Percentiles rank a stretch among this genome's conserved stretches.
Evolutionary conservation across 2,329 filamentous ascomycete genomes (phyloP).

Genomic region (Fusarium globosum): DNA sequence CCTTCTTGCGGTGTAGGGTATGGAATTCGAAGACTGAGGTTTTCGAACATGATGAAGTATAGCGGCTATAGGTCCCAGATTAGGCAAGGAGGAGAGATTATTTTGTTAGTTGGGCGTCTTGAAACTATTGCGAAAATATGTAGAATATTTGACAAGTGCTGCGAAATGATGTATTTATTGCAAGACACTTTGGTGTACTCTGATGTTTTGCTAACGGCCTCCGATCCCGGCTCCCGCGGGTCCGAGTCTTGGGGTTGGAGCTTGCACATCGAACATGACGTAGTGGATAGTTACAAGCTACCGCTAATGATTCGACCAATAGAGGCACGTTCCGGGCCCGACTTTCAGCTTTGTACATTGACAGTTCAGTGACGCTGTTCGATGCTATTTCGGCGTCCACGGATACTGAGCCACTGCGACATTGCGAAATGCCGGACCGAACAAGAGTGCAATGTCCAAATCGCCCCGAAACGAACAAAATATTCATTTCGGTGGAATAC

Average conservation of each 20-base stretch:
- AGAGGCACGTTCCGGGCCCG: background rate
- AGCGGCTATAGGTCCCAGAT: fast-evolving
- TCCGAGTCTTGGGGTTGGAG: fast-evolving
- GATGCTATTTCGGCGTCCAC: too few relatives aligned
- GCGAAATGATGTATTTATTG: background rate
- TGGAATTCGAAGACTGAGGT: background rate
- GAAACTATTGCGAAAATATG: background rate
- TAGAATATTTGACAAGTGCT: fast-evolving
- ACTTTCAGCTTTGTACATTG: background rate
- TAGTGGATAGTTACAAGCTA: background rate
- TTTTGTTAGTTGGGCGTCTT: too few relatives aligned
- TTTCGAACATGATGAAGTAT: background rate
- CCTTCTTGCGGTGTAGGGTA: background rate
- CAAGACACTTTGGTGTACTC: fast-evolving
- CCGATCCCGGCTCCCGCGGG: background rate
- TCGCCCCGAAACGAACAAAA: too few relatives aligned
- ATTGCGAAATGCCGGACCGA: too few relatives aligned
- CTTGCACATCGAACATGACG: fast-evolving
- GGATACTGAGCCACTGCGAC: too few relatives aligned
- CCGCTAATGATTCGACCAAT: fast-evolving
- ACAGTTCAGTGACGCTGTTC: too few relatives aligned
- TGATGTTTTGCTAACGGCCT: background rate
- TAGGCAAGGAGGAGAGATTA: too few relatives aligned
- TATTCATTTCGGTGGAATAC: too few relatives aligned
- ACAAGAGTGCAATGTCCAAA: too few relatives aligned